Percentiles rank a stretch among this genome's conserved stretches.
These are phyloP conservation scores for Pseudogymnoascus sp. DNA, from an alignment of 2,329 filamentous ascomycete species.

Conservation along the genomic window DNA sequence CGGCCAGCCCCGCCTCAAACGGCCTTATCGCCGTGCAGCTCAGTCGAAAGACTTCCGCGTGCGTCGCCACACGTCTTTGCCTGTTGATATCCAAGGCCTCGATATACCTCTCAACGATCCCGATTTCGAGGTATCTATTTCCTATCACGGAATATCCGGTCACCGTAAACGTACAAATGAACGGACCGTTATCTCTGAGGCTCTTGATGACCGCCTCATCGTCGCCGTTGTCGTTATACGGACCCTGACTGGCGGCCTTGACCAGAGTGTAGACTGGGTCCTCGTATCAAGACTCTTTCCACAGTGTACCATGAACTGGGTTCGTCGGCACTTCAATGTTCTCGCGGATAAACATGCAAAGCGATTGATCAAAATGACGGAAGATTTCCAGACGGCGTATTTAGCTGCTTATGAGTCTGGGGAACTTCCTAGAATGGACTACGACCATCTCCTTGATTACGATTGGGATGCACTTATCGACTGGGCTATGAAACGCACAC, in stretches of 20 bases:
- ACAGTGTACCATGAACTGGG: conserved; percentile 42
- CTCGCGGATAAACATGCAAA: conserved; percentile 46
- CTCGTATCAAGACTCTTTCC: conserved; percentile 52
- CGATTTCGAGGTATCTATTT: conserved; percentile 8
- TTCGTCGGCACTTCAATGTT: conserved; percentile 51
- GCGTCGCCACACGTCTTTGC: conserved; percentile 21
- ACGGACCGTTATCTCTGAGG: conserved; percentile 13
- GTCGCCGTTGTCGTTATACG: conserved; percentile 53
- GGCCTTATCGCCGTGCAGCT: conserved; percentile 17
- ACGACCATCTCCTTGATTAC: conserved; percentile 55
- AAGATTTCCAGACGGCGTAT: conserved; percentile 60
- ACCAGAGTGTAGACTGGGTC: conserved; percentile 56
- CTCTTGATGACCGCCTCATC: conserved; percentile 41
- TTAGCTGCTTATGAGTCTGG: conserved; percentile 59
- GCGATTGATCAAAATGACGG: conserved; percentile 51
- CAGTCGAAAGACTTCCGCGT: conserved; percentile 23
- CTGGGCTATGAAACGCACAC: conserved; percentile 53
- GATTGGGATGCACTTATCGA: conserved; percentile 62
- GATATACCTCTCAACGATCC: conserved; percentile 8
- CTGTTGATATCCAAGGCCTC: conserved; percentile 25
- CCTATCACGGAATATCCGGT: conserved; percentile 15
- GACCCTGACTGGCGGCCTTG: conserved; percentile 54
- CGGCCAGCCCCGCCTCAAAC: conserved; percentile 1
- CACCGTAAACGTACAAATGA: conserved; percentile 29
- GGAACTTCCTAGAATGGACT: conserved; percentile 57